phyloP scores from a whole-genome alignment of 371 early-diverging fungal genomes.

The Mycotypha africana region DNA sequence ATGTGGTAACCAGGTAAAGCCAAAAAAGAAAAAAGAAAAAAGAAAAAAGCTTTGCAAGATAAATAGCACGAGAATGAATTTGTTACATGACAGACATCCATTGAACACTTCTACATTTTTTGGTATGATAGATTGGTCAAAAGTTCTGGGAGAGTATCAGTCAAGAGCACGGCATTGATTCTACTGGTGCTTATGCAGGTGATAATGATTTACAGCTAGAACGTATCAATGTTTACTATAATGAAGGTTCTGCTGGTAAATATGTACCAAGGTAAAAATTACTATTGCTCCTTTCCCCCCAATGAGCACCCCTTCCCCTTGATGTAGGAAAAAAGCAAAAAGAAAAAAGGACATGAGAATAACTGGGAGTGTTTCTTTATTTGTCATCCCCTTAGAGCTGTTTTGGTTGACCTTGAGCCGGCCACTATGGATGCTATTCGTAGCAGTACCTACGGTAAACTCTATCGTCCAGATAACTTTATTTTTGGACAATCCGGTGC shows the following conservation, averaged over 20 bases:
- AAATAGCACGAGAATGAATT: too few relatives aligned
- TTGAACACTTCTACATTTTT: not conserved
- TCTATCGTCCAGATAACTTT: constrained; percentile 88
- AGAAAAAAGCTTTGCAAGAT: not conserved
- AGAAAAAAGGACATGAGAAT: not conserved
- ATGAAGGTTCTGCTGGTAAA: constrained; percentile 78
- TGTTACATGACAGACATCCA: not conserved
- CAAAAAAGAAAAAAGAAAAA: not conserved
- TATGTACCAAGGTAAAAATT: constrained; percentile 61
- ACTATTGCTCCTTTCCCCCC: not conserved
- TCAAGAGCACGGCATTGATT: constrained; percentile 82
- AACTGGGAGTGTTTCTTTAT: not conserved
- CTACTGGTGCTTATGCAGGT: constrained; percentile 67
- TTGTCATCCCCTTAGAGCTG: constrained; percentile 70
- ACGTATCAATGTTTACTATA: constrained; percentile 97
- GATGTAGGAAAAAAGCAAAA: too few relatives aligned
- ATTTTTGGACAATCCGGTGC: constrained; percentile 83
- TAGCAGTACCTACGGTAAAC: constrained; percentile 60
- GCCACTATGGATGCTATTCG: constrained; percentile 97
- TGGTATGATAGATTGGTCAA: constrained; percentile 51
- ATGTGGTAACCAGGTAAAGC: constrained; percentile 76
- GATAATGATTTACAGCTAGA: constrained; percentile 88
- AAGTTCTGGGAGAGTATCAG: constrained; percentile 91
- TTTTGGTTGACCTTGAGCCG: constrained; percentile 98
- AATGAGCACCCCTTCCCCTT: too few relatives aligned